Base-by-base conservation (phyloP, 768 basidiomycete species). In the Tephrocybe sp. region DNA sequence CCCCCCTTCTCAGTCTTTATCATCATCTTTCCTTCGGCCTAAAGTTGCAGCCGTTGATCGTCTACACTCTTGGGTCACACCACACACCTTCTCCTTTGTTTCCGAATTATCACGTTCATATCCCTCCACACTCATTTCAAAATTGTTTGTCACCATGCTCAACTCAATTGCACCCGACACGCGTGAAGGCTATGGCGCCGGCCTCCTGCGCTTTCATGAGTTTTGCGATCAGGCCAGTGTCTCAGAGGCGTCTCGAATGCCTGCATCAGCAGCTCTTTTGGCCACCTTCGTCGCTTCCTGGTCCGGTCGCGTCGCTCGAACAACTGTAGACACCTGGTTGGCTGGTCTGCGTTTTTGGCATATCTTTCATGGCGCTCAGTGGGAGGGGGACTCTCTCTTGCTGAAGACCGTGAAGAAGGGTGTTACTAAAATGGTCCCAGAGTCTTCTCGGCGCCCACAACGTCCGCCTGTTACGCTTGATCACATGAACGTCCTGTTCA, bases 331-430 rank as follows among this genome's bases (percentile, higher is more conserved):
- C n/a, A n/a, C n/a, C n/a, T n/a, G n/a, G n/a, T n/a, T n/a, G n/a
- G n/a, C n/a, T n/a, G n/a, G n/a, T 15, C 45, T 57, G 21, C 31
- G 23, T 23, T 60, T 40, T 16, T 59, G 72, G 69, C 71, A 75
- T 43, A 52, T 44, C 13, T 25, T 68, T 13, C 60, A 73, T 21
- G 61, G 58, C 12, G 69, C 68, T 4, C 41, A 43, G 0, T 72
- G 71, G 70, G 27, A 57, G 18, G 66, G 66, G 0, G 54, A 50
- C 8, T 59, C 60, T 21, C 64, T 62, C 27, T 65, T 74, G 8
- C 70, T 72, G 0, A 7, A 6, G 7, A 30, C 29, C 12, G n/a
- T n/a, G n/a, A n/a, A n/a, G n/a, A n/a, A n/a, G n/a, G n/a, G n/a
- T n/a, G n/a, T n/a, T n/a, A n/a, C 7, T 30, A 30, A 12, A 30